These are phyloP conservation scores for Magnusiomyces paraingens DNA, from an alignment of 1,139 yeast species.

Conservation along the genomic window DNA sequence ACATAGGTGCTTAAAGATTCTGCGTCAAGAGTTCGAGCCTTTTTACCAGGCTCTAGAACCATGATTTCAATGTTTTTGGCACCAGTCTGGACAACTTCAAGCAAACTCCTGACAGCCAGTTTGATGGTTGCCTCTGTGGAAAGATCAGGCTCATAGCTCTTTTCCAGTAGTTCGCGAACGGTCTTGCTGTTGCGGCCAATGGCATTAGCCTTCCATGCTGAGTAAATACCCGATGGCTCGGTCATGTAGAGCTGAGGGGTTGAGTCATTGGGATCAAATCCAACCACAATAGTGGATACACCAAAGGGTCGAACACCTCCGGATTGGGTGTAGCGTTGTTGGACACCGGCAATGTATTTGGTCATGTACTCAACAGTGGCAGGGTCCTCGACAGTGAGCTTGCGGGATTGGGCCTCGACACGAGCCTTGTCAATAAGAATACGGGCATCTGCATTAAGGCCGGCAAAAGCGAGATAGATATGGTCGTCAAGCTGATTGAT, in stretches of 20 bases:
- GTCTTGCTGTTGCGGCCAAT: constrained; percentile 95
- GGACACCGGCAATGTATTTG: constrained; percentile 92
- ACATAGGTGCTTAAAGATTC: constrained; percentile 76
- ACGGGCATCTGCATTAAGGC: constrained; percentile 96
- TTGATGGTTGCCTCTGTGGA: constrained; percentile 70
- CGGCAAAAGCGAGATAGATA: constrained; percentile 90
- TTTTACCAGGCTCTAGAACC: constrained; percentile 64
- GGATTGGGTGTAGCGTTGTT: constrained; percentile 94
- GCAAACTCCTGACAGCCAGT: constrained; percentile 75
- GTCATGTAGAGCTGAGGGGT: constrained; percentile 86
- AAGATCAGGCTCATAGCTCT: constrained; percentile 71
- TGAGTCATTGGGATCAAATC: constrained; percentile 81
- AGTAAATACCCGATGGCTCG: constrained; percentile 95
- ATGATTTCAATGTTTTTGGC: constrained; percentile 93
- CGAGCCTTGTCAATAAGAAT: constrained; percentile 92
- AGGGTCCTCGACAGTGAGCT: constrained; percentile 88
- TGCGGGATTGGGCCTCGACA: constrained; percentile 95
- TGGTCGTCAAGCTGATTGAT: constrained; percentile 89
- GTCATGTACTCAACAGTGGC: constrained; percentile 90
- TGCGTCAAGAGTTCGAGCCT: constrained; percentile 41
- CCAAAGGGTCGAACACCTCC: constrained; percentile 98
- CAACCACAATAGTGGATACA: constrained; percentile 89
- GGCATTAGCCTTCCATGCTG: constrained; percentile 99
- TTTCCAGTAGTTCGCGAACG: constrained; percentile 91
- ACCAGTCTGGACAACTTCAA: constrained; percentile 97